These are phyloP conservation scores for Aspergillus haitiensis DNA, from an alignment of 495 filamentous ascomycete genomes.

Conservation along the genomic window DNA sequence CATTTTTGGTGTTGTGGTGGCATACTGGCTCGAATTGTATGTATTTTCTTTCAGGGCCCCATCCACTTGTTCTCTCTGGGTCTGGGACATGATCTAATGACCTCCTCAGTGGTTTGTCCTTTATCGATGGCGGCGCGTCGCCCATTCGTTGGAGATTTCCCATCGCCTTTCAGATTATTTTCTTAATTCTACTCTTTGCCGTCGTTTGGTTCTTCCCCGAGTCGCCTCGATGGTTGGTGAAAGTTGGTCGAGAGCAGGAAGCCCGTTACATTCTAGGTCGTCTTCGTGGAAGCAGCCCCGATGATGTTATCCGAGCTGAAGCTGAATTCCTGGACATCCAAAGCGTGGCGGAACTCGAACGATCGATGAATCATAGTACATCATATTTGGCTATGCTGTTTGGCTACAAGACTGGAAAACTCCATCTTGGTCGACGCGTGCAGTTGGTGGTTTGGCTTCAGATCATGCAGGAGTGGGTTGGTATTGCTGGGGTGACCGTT, in stretches of 20 bases:
- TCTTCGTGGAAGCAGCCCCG: constrained; percentile 58
- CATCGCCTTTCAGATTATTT: constrained; percentile 69
- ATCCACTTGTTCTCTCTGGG: background rate
- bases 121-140: constrained; percentile 55
- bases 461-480: constrained; percentile 73
- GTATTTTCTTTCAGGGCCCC: constrained; percentile 26
- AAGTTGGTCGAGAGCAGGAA: constrained; percentile 61
- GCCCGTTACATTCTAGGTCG: constrained; percentile 61
- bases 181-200: constrained; percentile 51
- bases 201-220: constrained; percentile 65
- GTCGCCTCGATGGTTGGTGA: constrained; percentile 64
- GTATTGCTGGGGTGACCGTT: constrained; percentile 70
- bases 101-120: constrained; percentile 50
- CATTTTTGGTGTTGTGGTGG: constrained; percentile 71
- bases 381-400: constrained; percentile 65
- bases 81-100: constrained; percentile 19
- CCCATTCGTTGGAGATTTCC: constrained; percentile 67
- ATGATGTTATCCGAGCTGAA: constrained; percentile 55
- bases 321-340: constrained; percentile 64
- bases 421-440: constrained; percentile 65
- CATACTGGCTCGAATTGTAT: constrained; percentile 72
- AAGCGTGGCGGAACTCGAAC: constrained; percentile 57
- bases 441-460: constrained; percentile 72
- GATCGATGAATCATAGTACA: constrained; percentile 48
- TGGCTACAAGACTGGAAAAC: constrained; percentile 59